These are phyloP conservation scores for Begonia loranthoides DNA, from an alignment of 306 rosid genomes.

Conservation along the genomic window DNA sequence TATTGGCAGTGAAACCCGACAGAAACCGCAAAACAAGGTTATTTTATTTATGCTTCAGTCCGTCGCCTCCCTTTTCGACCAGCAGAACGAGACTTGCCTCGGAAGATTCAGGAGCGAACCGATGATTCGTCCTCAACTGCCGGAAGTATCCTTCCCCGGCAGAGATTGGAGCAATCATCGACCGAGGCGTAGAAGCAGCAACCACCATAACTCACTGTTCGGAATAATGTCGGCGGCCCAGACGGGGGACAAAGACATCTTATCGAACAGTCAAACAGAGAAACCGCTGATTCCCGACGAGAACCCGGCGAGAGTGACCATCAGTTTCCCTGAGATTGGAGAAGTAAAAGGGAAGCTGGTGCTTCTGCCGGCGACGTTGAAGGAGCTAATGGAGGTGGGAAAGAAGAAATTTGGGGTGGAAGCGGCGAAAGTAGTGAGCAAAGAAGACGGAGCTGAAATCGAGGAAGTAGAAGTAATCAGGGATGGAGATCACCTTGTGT, in stretches of 20 bases:
- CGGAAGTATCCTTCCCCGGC: conserved; percentile 25
- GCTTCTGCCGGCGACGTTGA: conserved; percentile 44
- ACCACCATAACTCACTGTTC: conserved; percentile 61
- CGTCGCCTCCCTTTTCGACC: conserved; percentile 20
- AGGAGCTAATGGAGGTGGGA: conserved; percentile 62
- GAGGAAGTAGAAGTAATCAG: conserved; percentile 72
- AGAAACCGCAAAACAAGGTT: no score
- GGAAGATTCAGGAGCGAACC: conserved; percentile 74
- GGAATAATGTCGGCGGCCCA: conserved; percentile 71
- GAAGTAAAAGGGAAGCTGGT: conserved; percentile 54
- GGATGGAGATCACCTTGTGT: conserved; percentile 69
- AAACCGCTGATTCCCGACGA: neutral
- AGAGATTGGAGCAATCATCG: conserved; percentile 30
- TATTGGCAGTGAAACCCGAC: no score
- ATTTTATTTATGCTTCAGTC: no score
- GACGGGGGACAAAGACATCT: conserved; percentile 28
- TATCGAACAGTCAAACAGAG: no score
- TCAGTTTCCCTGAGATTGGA: conserved; percentile 63
- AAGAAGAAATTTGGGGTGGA: conserved; percentile 43
- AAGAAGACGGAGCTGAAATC: conserved; percentile 54
- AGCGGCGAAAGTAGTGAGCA: conserved; percentile 29
- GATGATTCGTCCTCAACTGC: conserved; percentile 26
- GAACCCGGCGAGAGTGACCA: conserved; percentile 34
- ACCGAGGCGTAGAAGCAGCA: conserved; percentile 51
- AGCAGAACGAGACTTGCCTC: conserved; percentile 20